These are phyloP conservation scores for Amanita jacksonii DNA, from an alignment of 768 basidiomycete species.

Conservation along the genomic window DNA sequence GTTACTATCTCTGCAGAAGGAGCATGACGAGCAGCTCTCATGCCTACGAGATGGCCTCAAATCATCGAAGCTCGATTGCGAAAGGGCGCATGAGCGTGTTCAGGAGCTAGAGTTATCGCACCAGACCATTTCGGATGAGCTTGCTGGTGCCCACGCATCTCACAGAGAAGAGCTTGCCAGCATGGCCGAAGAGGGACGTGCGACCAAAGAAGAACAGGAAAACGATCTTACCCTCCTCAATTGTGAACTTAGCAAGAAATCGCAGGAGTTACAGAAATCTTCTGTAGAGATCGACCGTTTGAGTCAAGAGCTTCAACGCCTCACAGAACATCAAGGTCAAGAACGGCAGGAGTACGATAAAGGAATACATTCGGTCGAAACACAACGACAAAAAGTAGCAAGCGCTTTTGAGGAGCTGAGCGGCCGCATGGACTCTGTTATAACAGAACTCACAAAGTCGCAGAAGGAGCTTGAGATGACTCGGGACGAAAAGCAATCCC, in stretches of 20 bases:
- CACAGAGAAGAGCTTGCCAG: background rate
- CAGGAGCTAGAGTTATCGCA: background rate
- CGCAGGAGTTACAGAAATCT: slow-evolving; percentile 26
- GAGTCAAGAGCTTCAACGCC: background rate
- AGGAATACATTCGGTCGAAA: slow-evolving; percentile 21
- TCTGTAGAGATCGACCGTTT: slow-evolving; percentile 30
- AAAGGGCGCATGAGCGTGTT: background rate
- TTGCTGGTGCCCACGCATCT: slow-evolving; percentile 12
- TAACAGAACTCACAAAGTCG: slow-evolving; percentile 32
- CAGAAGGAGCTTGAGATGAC: slow-evolving; percentile 24
- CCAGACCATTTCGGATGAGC: slow-evolving; percentile 12
- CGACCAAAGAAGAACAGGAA: slow-evolving; percentile 18
- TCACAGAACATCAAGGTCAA: slow-evolving; percentile 21
- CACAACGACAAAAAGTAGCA: slow-evolving; percentile 21
- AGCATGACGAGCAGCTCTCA: slow-evolving; percentile 12
- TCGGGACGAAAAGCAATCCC: slow-evolving; percentile 39
- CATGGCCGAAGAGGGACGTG: background rate
- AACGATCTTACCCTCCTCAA: slow-evolving; percentile 26
- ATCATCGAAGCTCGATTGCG: slow-evolving; percentile 11
- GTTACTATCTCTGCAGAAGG: slow-evolving; percentile 11
- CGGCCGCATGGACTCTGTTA: slow-evolving; percentile 25
- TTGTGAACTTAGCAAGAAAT: slow-evolving; percentile 25
- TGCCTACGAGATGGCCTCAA: slow-evolving; percentile 16
- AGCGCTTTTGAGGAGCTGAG: slow-evolving; percentile 25
- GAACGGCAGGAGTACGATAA: slow-evolving; percentile 9